Evolutionary conservation across 768 basidiomycete genomes (phyloP).

Genomic region (Tulasnella sp.): DNA sequence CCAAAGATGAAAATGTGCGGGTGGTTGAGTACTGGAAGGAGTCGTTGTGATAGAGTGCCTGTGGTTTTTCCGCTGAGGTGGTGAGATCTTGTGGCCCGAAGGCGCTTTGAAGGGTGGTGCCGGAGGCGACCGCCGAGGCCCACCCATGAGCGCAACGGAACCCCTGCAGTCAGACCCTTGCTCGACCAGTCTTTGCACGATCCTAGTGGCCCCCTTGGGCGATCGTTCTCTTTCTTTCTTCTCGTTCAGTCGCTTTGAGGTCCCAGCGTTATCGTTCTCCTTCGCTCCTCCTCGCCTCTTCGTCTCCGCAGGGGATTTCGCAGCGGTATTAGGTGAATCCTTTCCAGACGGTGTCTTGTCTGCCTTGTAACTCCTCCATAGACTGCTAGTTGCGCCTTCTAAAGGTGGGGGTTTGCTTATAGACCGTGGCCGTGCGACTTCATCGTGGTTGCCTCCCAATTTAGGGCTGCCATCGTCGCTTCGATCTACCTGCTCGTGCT

Average conservation of each 20-base stretch:
- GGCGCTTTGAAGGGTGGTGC: slow-evolving; percentile 20
- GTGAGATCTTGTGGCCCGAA: slow-evolving; percentile 61
- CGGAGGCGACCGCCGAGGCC: background rate
- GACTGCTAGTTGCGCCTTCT: no score
- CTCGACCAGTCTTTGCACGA: slow-evolving; percentile 39
- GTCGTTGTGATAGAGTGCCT: background rate
- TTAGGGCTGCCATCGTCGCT: no score
- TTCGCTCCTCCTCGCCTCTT: slow-evolving; percentile 33
- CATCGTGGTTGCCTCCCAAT: no score
- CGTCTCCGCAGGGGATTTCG: slow-evolving; percentile 38
- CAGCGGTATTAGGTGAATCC: no score
- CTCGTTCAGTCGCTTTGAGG: slow-evolving; percentile 36
- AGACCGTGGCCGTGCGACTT: background rate
- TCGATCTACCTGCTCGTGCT: no score
- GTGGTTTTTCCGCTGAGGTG: slow-evolving; percentile 50
- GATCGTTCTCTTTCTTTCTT: slow-evolving; percentile 40
- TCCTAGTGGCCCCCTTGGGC: slow-evolving; percentile 35
- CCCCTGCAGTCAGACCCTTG: slow-evolving; percentile 45
- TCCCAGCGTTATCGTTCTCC: slow-evolving; percentile 38
- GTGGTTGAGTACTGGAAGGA: slow-evolving; percentile 56
- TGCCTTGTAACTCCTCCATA: no score
- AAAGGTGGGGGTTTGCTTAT: slow-evolving; percentile 23
- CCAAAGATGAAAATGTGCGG: slow-evolving; percentile 57
- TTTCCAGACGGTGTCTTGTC: no score
- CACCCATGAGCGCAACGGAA: slow-evolving; percentile 9